A percentile compares a stretch with the other conserved stretches of the same genome.
These are phyloP conservation scores for Penicillium sp. DNA, from an alignment of 2,329 filamentous ascomycete genomes.

Conservation along the genomic window DNA sequence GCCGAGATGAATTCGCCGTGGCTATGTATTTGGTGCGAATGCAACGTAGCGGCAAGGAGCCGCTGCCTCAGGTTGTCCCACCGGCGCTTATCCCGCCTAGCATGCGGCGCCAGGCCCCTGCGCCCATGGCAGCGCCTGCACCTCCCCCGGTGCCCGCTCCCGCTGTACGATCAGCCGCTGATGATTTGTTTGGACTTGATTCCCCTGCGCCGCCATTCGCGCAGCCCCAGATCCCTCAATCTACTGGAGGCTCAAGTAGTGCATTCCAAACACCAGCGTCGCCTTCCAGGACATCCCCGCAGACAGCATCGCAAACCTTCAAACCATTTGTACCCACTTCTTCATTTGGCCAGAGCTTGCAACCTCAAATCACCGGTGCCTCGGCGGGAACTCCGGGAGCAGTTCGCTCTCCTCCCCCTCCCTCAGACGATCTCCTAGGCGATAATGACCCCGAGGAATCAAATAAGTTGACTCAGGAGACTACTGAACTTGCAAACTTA, in stretches of 20 bases:
- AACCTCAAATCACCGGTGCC: conserved; percentile 70
- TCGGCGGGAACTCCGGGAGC: conserved; percentile 38
- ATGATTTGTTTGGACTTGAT: conserved; percentile 92
- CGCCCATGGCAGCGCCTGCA: conserved; percentile 38
- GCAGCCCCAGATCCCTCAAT: conserved; percentile 59
- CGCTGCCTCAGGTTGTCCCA: conserved; percentile 73
- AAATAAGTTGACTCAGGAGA: conserved; percentile 83
- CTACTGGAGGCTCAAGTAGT: conserved; percentile 66
- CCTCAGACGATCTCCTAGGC: conserved; percentile 80
- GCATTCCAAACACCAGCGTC: conserved; percentile 55
- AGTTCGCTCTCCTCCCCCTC: conserved; percentile 46
- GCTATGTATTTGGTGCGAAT: conserved; percentile 96
- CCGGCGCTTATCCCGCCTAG: conserved; percentile 79
- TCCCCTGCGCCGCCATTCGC: conserved; percentile 53
- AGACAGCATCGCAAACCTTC: conserved; percentile 55
- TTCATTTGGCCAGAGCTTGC: conserved; percentile 80
- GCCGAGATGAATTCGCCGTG: conserved; percentile 87
- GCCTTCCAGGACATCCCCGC: conserved; percentile 42
- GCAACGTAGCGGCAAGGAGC: conserved; percentile 69
- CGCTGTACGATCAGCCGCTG: conserved; percentile 70
- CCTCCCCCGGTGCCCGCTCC: conserved; percentile 44
- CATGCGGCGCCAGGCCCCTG: conserved; percentile 59
- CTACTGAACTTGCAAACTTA: conserved; percentile 87
- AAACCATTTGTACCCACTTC: conserved; percentile 92
- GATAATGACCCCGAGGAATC: conserved; percentile 85